These are phyloP conservation scores for Yueomyces sp. DNA, from an alignment of 805 yeast genomes.

Conservation along the genomic window DNA sequence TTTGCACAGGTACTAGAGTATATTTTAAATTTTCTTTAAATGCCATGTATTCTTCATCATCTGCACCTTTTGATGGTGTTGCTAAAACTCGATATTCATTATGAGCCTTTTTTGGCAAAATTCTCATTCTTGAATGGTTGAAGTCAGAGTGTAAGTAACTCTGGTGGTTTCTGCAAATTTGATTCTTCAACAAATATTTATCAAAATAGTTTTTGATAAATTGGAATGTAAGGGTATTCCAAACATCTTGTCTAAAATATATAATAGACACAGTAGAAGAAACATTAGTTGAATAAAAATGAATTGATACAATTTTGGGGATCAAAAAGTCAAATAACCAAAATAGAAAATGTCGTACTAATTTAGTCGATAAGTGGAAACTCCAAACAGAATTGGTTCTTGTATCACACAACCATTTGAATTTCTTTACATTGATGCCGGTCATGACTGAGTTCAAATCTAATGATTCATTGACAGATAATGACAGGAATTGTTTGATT, in stretches of 20 bases:
- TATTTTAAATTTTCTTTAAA: conserved; percentile 25
- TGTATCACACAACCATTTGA: conserved; percentile 41
- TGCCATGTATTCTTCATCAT: conserved; percentile 21
- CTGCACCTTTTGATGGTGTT: conserved; percentile 33
- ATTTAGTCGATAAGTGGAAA: conserved; percentile 22
- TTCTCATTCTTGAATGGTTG: conserved; percentile 30
- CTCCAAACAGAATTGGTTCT: conserved; percentile 30
- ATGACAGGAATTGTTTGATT: conserved; percentile 27
- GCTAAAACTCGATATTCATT: conserved; percentile 47
- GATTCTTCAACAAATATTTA: conserved; percentile 22
- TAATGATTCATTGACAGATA: conserved; percentile 27
- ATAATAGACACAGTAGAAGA: conserved; percentile 28
- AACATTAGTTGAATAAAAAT: conserved; percentile 57
- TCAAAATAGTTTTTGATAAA: conserved; percentile 33
- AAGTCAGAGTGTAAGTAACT: conserved; percentile 11
- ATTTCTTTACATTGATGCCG: conserved; percentile 25
- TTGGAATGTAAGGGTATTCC: conserved; percentile 34
- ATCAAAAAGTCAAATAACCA: conserved; percentile 48
- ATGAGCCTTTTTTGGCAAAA: conserved; percentile 43
- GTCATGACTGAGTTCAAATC: conserved; percentile 21
- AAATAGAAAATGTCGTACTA: conserved; percentile 30
- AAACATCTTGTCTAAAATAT: conserved; percentile 45
- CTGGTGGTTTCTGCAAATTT: conserved; percentile 9
- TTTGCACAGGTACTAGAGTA: conserved; percentile 32
- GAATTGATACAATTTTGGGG: conserved; percentile 32